These are phyloP conservation scores for Lippia alba DNA, from an alignment of 305 asterid genomes.

Conservation along the genomic window DNA sequence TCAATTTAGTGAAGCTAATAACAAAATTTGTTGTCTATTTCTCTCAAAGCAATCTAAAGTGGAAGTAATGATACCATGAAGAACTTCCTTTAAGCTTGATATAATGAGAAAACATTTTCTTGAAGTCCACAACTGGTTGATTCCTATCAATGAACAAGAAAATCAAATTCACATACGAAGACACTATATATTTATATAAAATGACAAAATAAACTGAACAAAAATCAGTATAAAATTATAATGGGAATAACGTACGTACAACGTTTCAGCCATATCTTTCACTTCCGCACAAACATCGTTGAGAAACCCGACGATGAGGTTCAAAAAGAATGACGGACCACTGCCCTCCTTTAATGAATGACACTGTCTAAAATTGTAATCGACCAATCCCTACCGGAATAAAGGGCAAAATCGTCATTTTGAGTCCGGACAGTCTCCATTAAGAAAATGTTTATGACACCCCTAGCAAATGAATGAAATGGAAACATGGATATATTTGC, in stretches of 20 bases:
- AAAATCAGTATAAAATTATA: background rate
- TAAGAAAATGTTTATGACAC: too few species aligned
- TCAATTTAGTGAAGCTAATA: background rate
- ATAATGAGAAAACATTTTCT: slow-evolving; percentile 34
- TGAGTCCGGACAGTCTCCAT: background rate
- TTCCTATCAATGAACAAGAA: slow-evolving; percentile 40
- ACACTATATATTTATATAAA: too few species aligned
- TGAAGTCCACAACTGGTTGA: slow-evolving; percentile 44
- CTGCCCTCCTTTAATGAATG: slow-evolving; percentile 47
- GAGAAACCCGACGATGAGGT: slow-evolving; percentile 43
- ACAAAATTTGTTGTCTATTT: background rate
- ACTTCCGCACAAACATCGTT: slow-evolving; percentile 34
- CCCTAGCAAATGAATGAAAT: background rate
- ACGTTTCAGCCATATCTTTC: slow-evolving; percentile 30
- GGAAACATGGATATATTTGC: background rate
- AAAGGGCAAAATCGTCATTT: too few species aligned
- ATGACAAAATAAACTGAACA: too few species aligned
- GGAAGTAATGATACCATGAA: slow-evolving; percentile 44
- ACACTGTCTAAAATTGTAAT: slow-evolving; percentile 41
- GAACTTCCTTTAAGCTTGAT: slow-evolving; percentile 70
- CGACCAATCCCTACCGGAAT: slow-evolving; percentile 45
- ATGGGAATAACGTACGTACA: slow-evolving; percentile 50
- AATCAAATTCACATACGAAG: background rate
- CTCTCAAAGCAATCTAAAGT: slow-evolving; percentile 12
- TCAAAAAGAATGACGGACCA: slow-evolving; percentile 48